Conservation (phyloP, 2,329 filamentous ascomycete species). For the Cytospora mali region DNA sequence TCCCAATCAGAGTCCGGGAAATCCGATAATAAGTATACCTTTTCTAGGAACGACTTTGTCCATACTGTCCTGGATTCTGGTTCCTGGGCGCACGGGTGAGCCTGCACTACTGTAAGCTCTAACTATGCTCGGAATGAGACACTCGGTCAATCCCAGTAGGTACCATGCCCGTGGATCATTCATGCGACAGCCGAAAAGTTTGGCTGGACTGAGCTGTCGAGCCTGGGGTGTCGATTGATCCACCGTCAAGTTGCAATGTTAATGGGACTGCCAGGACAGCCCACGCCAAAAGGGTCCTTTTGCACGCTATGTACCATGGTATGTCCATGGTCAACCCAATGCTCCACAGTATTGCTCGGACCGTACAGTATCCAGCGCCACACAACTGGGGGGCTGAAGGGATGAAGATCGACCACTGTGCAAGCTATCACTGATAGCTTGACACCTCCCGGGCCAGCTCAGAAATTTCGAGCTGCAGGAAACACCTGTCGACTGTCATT, state of each 20-base stretch:
- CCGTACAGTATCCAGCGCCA: background rate
- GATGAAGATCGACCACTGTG: background rate
- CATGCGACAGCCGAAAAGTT: background rate
- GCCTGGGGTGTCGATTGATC: background rate
- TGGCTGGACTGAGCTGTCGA: background rate
- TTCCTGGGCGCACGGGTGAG: no score
- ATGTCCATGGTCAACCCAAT: slow-evolving; percentile 11
- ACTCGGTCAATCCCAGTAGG: background rate
- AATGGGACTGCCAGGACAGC: background rate
- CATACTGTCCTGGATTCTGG: background rate
- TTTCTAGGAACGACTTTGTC: no score
- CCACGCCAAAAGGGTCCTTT: slow-evolving; percentile 18
- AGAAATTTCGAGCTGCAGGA: background rate
- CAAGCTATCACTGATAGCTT: slow-evolving; percentile 1
- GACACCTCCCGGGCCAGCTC: slow-evolving; percentile 3
- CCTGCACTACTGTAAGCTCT: no score
- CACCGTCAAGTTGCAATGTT: slow-evolving; percentile 4
- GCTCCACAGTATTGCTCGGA: background rate
- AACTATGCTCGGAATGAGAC: background rate
- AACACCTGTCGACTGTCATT: background rate
- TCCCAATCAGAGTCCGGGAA: background rate
- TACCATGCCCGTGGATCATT: background rate
- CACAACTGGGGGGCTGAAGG: background rate
- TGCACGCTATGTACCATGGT: slow-evolving; percentile 14
- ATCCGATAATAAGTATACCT: no score